Evolutionary conservation across 441 rosid species (phyloP).

Genomic region (Capsella rubella): DNA sequence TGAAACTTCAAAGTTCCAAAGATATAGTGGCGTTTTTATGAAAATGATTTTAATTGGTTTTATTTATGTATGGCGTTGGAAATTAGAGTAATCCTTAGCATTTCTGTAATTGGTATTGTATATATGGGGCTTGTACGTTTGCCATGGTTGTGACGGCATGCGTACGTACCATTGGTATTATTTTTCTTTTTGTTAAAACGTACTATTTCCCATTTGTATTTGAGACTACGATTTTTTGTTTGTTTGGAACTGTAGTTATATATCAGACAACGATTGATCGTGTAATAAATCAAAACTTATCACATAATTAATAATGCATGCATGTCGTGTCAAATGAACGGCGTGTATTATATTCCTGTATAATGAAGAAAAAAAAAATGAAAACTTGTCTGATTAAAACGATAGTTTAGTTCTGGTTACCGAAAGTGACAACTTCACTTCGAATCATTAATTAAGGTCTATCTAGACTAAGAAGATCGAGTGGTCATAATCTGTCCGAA

Average conservation of each 20-base stretch:
- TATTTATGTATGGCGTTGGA: slow-evolving; percentile 19
- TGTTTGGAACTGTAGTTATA: slow-evolving; percentile 9
- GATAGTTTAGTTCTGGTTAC: slow-evolving; percentile 10
- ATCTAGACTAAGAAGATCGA: not conserved
- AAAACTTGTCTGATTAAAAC: slow-evolving; percentile 20
- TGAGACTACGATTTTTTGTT: slow-evolving; percentile 13
- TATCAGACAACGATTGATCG: slow-evolving; percentile 31
- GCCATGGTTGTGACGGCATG: slow-evolving; percentile 44
- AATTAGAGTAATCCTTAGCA: slow-evolving; percentile 31
- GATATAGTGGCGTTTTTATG: not conserved
- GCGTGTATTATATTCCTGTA: slow-evolving; percentile 29
- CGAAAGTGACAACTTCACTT: slow-evolving; percentile 17
- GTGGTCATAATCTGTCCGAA: not conserved
- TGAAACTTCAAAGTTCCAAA: slow-evolving; percentile 13
- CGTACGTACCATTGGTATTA: slow-evolving; percentile 38
- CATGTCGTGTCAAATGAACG: slow-evolving; percentile 43
- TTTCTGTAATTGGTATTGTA: slow-evolving; percentile 7
- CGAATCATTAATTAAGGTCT: not conserved
- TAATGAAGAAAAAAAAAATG: slow-evolving; percentile 20
- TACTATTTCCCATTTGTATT: slow-evolving; percentile 11
- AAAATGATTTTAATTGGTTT: not conserved
- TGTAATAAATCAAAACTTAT: slow-evolving; percentile 38
- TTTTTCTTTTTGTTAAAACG: not conserved
- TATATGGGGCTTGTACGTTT: slow-evolving; percentile 33
- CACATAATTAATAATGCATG: slow-evolving; percentile 36